A percentile compares a stretch with the other conserved stretches of the same genome.
These are phyloP conservation scores for Phaeotremella skinneri DNA, from an alignment of 768 basidiomycete genomes.

Conservation along the genomic window DNA sequence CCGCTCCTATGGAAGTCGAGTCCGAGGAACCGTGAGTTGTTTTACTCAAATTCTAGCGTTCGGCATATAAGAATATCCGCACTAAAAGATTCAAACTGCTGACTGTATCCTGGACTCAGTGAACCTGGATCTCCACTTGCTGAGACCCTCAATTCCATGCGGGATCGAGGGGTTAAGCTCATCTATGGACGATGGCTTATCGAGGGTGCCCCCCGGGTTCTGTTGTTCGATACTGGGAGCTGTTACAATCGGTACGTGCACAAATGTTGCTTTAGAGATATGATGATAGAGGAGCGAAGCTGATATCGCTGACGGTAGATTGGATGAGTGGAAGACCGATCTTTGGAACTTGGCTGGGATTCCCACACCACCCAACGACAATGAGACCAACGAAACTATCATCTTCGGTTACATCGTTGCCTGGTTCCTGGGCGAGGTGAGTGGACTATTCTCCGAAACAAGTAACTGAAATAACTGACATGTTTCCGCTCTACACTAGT, in stretches of 20 bases:
- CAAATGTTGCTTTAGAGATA: background rate
- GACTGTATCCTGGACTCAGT: slow-evolving; percentile 36
- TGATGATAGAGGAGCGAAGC: background rate
- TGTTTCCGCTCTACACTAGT: slow-evolving; percentile 15
- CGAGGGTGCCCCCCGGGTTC: slow-evolving; percentile 90
- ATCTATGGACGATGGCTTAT: slow-evolving; percentile 98
- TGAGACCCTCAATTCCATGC: slow-evolving; percentile 76
- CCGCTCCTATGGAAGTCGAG: slow-evolving; percentile 98
- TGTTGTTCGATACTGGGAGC: slow-evolving; percentile 92
- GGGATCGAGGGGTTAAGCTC: slow-evolving; percentile 82
- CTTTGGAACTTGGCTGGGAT: slow-evolving; percentile 98
- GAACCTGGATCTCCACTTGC: slow-evolving; percentile 67
- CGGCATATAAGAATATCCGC: background rate
- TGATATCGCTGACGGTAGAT: slow-evolving; percentile 31
- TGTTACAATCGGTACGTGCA: slow-evolving; percentile 62
- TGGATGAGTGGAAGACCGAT: slow-evolving; percentile 99
- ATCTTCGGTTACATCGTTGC: slow-evolving; percentile 96
- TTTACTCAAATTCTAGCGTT: background rate
- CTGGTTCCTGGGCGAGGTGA: slow-evolving; percentile 98
- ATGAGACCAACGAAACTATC: slow-evolving; percentile 97
- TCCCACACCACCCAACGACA: slow-evolving; percentile 91
- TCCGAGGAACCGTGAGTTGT: slow-evolving; percentile 67
- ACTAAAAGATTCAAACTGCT: background rate
- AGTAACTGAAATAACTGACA: slow-evolving; percentile 20
- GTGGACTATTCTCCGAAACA: slow-evolving; percentile 34